phyloP scores from a whole-genome alignment of 2,329 filamentous ascomycete species.

The Nothophoma quercina region DNA sequence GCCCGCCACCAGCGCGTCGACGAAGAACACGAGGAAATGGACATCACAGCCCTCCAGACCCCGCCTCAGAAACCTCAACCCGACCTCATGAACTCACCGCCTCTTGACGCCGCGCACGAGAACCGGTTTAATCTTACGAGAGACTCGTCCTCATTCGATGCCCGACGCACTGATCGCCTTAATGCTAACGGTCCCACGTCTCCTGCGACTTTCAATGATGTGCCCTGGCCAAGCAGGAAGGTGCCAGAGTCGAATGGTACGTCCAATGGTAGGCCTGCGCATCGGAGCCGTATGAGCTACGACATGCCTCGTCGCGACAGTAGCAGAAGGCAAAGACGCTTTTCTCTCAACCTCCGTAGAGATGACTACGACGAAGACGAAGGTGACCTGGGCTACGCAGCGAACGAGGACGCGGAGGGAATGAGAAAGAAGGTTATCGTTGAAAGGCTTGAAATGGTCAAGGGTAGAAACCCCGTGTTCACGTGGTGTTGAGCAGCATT shows the following conservation, averaged over 20 bases:
- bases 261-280: slow-evolving; percentile 36
- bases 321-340: slow-evolving; percentile 47
- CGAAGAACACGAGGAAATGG: slow-evolving; percentile 81
- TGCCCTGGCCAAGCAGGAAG: slow-evolving; percentile 37
- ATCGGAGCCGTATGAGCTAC: slow-evolving; percentile 52
- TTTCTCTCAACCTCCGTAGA: slow-evolving; percentile 55
- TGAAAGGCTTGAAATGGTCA: slow-evolving; percentile 92
- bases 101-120: slow-evolving; percentile 48
- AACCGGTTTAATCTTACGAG: slow-evolving; percentile 60
- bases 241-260: slow-evolving; percentile 23
- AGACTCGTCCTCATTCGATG: slow-evolving; percentile 53
- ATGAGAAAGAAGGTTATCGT: slow-evolving; percentile 95
- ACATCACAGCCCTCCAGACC: slow-evolving; percentile 77
- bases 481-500: slow-evolving; percentile 78
- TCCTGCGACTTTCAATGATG: slow-evolving; percentile 45
- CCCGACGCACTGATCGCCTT: slow-evolving; percentile 33
- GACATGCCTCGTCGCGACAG: slow-evolving; percentile 47
- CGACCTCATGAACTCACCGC: slow-evolving; percentile 73
- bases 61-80: slow-evolving; percentile 58
- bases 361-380: slow-evolving; percentile 68
- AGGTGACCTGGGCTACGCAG: slow-evolving; percentile 92
- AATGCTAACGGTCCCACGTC: slow-evolving; percentile 32
- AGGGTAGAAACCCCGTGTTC: slow-evolving; percentile 94
- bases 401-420: slow-evolving; percentile 91
- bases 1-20: slow-evolving; percentile 30